These are phyloP conservation scores for Fusarium sp. DNA, from an alignment of 2,329 filamentous ascomycete genomes.

Conservation along the genomic window DNA sequence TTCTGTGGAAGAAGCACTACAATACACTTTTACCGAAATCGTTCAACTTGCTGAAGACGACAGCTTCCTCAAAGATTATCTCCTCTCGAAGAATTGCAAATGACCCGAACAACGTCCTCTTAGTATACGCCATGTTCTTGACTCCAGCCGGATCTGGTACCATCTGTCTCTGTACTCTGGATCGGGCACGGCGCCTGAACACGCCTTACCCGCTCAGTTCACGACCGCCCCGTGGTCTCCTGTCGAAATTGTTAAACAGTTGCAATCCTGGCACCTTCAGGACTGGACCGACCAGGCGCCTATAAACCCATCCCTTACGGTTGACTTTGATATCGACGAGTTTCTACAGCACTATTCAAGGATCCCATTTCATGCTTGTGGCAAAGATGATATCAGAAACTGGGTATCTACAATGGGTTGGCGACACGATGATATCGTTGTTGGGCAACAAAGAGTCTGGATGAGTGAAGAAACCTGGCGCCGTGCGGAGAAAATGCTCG, in stretches of 20 bases:
- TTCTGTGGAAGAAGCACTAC: no score
- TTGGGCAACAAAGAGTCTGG: conserved; percentile 94
- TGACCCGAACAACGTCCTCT: no score
- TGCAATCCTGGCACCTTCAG: conserved; percentile 95
- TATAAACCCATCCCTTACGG: conserved; percentile 92
- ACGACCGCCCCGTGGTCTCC: conserved; percentile 85
- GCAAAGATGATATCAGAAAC: conserved; percentile 91
- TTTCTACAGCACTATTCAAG: conserved; percentile 86
- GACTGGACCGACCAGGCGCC: conserved; percentile 97
- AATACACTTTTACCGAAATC: no score
- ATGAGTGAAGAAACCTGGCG: conserved; percentile 96
- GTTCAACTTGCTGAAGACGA: no score
- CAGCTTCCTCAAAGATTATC: no score
- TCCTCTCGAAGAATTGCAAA: no score
- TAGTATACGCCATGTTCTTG: conserved; percentile 63
- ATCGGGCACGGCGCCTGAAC: no score
- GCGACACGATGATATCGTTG: conserved; percentile 96
- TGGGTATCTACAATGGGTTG: conserved; percentile 96
- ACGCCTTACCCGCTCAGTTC: no score
- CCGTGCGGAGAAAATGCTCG: conserved; percentile 95
- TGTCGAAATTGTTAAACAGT: conserved; percentile 89
- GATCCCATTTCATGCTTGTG: conserved; percentile 85
- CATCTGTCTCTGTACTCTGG: conserved; percentile 91
- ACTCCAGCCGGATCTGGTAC: conserved; percentile 94
- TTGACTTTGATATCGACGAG: conserved; percentile 95